These are phyloP conservation scores for Trypanosoma scelopori DNA, from an alignment of 208 protist genomes.

Conservation along the genomic window DNA sequence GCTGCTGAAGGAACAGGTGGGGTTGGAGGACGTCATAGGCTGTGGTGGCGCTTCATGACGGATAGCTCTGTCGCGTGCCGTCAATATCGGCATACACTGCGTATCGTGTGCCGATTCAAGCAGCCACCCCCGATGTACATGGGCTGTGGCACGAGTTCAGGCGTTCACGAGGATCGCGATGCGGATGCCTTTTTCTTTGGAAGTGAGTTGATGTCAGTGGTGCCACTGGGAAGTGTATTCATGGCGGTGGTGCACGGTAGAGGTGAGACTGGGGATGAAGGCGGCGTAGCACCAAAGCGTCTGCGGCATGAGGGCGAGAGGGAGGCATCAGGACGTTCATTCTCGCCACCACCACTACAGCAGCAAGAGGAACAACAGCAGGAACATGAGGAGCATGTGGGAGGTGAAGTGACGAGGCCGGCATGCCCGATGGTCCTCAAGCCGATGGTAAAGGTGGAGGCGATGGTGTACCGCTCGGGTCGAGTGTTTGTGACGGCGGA, in stretches of 20 bases:
- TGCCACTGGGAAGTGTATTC: slow-evolving; percentile 31
- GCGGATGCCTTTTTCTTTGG: slow-evolving; percentile 25
- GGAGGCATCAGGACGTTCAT: neutral
- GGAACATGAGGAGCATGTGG: neutral
- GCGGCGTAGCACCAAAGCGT: neutral
- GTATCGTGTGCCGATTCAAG: slow-evolving; percentile 22
- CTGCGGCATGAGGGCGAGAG: neutral
- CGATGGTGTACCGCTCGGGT: slow-evolving; percentile 16
- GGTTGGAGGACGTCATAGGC: neutral
- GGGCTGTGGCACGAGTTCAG: neutral
- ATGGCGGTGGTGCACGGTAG: slow-evolving; percentile 5
- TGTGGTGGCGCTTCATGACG: slow-evolving; percentile 16
- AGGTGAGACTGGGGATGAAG: neutral
- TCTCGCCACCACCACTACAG: neutral
- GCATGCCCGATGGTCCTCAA: slow-evolving; percentile 23
- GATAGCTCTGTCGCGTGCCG: slow-evolving; percentile 7
- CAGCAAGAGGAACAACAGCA: neutral
- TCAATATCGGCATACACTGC: slow-evolving; percentile 12
- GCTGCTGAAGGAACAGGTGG: too few species aligned
- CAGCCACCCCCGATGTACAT: neutral
- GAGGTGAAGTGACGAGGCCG: neutral
- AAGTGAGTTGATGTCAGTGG: slow-evolving; percentile 27
- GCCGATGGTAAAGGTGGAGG: slow-evolving; percentile 23
- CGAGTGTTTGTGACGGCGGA: slow-evolving; percentile 19
- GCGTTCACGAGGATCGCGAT: neutral